These are phyloP conservation scores for Simplicillium sp. DNA, from an alignment of 2,329 filamentous ascomycete species.

Conservation along the genomic window DNA sequence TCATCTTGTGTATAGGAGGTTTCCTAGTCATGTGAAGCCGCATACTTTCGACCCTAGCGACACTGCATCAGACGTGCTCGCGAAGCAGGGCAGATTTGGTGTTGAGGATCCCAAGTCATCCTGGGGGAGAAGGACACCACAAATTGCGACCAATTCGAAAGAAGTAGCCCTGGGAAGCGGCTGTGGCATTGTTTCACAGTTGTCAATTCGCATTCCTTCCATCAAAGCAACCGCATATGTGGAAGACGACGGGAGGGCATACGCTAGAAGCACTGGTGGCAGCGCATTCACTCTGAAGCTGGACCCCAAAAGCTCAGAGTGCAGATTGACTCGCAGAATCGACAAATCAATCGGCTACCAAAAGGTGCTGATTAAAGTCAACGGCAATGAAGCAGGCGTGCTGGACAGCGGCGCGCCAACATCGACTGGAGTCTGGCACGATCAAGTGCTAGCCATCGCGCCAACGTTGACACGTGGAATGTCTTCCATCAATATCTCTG, in stretches of 20 bases:
- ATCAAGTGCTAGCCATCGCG: neutral
- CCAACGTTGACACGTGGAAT: neutral
- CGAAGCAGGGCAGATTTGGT: neutral
- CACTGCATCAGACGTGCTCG: neutral
- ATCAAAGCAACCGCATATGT: neutral
- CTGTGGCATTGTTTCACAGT: neutral
- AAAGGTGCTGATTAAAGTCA: neutral
- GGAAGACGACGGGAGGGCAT: neutral
- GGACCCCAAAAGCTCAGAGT: neutral
- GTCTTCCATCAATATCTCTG: neutral
- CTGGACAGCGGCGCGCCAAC: neutral
- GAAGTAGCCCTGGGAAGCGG: neutral
- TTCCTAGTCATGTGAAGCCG: neutral
- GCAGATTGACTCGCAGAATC: neutral
- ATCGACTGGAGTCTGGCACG: neutral
- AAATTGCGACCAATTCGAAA: neutral
- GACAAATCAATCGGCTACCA: neutral
- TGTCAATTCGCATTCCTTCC: neutral
- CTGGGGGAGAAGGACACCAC: neutral
- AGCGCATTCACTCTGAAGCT: neutral
- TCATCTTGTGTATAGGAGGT: neutral
- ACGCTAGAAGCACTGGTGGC: neutral
- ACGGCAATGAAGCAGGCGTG: neutral
- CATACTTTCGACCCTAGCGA: neutral
- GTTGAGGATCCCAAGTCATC: neutral